A percentile compares a stretch with the other conserved stretches of the same genome.
phyloP scores from a whole-genome alignment of 1,284 basidiomycete genomes.

The Leccinum subrobustum region DNA sequence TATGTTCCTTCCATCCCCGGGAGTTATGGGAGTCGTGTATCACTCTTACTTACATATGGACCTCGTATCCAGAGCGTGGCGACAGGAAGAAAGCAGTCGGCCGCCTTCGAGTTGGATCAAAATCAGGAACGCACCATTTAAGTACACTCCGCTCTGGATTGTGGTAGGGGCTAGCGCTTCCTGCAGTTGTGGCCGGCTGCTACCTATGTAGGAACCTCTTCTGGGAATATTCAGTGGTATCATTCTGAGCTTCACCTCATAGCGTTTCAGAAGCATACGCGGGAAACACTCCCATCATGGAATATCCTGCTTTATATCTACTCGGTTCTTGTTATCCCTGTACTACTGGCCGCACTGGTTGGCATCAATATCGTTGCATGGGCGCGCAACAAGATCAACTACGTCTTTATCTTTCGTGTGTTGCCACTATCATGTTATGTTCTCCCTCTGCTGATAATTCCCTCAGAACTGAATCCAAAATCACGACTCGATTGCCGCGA shows the following conservation, averaged over 20 bases:
- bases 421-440: not conserved
- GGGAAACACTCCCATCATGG: conserved; percentile 66
- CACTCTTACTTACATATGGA: not conserved
- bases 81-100: conserved; percentile 79
- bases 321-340: conserved; percentile 71
- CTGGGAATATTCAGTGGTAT: not conserved
- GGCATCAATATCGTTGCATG: conserved; percentile 82
- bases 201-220: conserved; percentile 54
- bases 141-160: conserved; percentile 77
- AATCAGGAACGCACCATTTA: conserved; percentile 69
- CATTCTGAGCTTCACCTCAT: conserved; percentile 1
- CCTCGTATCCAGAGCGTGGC: conserved; percentile 62
- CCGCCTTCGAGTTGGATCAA: conserved; percentile 59
- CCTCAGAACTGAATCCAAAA: conserved; percentile 71
- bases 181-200: conserved; percentile 71
- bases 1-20: conserved; percentile 35
- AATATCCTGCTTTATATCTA: conserved; percentile 79
- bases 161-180: conserved; percentile 75
- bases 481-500: conserved; percentile 77
- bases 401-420: conserved; percentile 87
- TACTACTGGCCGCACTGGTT: conserved; percentile 77
- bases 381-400: conserved; percentile 79
- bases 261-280: conserved; percentile 65
- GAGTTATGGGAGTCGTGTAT: not conserved
- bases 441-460: not conserved